These are phyloP conservation scores for Nasturtium officinale DNA, from an alignment of 345 rosid genomes.

Conservation along the genomic window DNA sequence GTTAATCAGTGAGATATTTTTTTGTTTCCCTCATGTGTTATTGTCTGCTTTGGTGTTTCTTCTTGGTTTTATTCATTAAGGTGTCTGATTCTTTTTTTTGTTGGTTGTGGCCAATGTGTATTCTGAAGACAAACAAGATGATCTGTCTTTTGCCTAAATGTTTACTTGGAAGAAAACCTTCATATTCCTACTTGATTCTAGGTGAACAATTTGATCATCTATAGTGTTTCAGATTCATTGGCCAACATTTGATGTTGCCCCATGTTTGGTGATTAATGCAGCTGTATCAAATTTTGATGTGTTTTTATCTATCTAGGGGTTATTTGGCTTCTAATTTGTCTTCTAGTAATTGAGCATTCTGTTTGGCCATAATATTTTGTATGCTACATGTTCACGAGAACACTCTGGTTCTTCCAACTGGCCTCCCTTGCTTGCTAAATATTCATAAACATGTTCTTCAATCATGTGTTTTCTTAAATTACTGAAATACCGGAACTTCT, in stretches of 20 bases:
- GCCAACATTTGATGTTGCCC: neutral
- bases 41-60: slow-evolving; percentile 33
- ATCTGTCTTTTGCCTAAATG: slow-evolving; percentile 27
- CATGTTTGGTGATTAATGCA: neutral
- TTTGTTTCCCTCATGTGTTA: slow-evolving; percentile 14
- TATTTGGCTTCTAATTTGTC: neutral
- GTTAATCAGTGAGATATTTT: slow-evolving; percentile 12
- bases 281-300: neutral
- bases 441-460: neutral
- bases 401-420: neutral
- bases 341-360: neutral
- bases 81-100: slow-evolving; percentile 4
- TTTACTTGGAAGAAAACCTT: neutral
- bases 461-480: neutral
- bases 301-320: neutral
- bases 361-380: neutral
- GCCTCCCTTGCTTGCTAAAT: neutral
- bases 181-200: neutral
- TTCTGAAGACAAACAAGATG: slow-evolving; percentile 27
- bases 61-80: slow-evolving; percentile 30
- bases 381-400: slow-evolving; percentile 3
- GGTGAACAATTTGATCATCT: neutral
- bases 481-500: neutral
- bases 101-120: slow-evolving; percentile 32
- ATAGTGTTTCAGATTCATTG: neutral